Evolutionary conservation across 768 basidiomycete genomes (phyloP), one percentile per base, ranked within the genome.

Genomic region (Pisolithus marmoratus): DNA sequence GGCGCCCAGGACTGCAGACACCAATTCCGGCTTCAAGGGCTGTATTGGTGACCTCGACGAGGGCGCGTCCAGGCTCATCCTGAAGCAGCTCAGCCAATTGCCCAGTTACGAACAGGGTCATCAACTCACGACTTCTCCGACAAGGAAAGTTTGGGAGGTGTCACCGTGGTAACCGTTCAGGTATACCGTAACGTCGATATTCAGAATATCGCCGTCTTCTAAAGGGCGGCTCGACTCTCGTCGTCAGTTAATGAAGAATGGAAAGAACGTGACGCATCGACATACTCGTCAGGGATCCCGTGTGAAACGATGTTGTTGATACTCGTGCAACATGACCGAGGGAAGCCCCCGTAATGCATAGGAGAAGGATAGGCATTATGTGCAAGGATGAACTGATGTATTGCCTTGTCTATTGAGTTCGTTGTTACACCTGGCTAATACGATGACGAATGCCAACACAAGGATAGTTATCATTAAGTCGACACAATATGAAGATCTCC

Each of bases 201-300:
- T 94, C 59, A 96, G 73, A 43, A 96, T 87, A 55, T 96, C 94
- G 1, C 86, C 87, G 43, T 89, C 74, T 63, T 87, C 78, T 3
- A 96, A 76, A 0, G 81, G 82, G 34, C 92, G 89, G 52, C 92
- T 94, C 14, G 48, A 52, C 51, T 48, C n/a, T 20, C n/a, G n/a
- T 53, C 46, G 51, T 56, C 34, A 22, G 26, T 36, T 42, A 42
- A 23, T 34, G 46, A 26, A 29, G 23, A 23, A 20, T 29, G 40
- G n/a, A 38, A 11, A n/a, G 17, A 42, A 49, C n/a, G n/a, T 8
- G 27, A 45, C 22, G 27, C 38, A 46, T 23, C 43, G 41, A 66
- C 80, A 58, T 56, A 93, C 91, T 89, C 80, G 71, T 95, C 91
- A 26, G 94, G 94, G 51, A 96, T 93, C 1, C 93, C 94, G 63